Percentiles rank a stretch among this genome's conserved stretches.
phyloP scores from a whole-genome alignment of 345 rosid species.

The Corchorus olitorius region DNA sequence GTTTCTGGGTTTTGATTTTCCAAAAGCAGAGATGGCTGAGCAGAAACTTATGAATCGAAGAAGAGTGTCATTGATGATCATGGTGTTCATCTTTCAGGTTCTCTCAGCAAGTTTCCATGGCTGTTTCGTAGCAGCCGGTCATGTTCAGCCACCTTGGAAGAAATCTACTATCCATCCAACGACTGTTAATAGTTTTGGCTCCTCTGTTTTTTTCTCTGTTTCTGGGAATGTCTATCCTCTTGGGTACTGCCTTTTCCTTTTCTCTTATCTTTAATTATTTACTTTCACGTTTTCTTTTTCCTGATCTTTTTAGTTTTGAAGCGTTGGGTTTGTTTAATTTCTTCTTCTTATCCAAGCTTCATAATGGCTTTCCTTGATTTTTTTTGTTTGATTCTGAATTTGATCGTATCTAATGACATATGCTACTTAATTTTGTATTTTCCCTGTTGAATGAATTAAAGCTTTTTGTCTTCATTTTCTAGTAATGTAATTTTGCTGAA shows the following conservation, averaged over 20 bases:
- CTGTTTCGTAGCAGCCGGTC: neutral
- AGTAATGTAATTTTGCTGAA: too few species aligned
- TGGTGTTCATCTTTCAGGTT: conserved; percentile 12
- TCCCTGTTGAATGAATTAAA: too few species aligned
- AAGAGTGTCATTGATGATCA: conserved; percentile 5
- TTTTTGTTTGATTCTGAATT: too few species aligned
- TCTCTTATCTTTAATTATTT: neutral
- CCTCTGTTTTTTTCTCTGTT: conserved; percentile 7
- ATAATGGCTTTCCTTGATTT: neutral
- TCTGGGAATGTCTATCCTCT: conserved; percentile 19
- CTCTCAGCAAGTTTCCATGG: neutral
- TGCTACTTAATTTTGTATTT: too few species aligned
- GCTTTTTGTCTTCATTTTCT: neutral
- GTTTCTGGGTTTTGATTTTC: neutral
- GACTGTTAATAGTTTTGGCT: neutral
- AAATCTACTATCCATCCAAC: neutral
- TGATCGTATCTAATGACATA: too few species aligned
- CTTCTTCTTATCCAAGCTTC: neutral
- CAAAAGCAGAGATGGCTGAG: neutral
- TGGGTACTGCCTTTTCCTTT: neutral
- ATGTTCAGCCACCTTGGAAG: neutral
- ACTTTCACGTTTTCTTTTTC: neutral
- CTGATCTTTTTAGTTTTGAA: neutral
- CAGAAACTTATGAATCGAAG: neutral
- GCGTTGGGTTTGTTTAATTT: neutral